phyloP scores from a whole-genome alignment of 2,329 filamentous ascomycete genomes.

The Paracoccidioides brasiliensis region DNA sequence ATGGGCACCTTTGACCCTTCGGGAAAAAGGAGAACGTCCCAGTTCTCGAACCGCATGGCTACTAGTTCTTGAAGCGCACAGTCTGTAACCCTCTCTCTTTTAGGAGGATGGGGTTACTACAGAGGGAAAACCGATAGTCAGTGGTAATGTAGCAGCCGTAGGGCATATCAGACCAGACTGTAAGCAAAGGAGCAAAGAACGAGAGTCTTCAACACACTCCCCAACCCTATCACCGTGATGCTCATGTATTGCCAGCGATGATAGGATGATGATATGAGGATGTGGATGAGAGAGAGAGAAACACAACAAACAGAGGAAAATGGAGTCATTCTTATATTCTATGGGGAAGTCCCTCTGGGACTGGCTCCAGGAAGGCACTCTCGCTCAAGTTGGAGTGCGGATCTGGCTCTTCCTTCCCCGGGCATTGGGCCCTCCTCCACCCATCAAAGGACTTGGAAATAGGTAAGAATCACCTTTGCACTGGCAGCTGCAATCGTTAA shows the following conservation, averaged over 20 bases:
- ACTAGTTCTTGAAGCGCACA: too few relatives aligned
- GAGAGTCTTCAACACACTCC: neutral
- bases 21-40: constrained; percentile 75
- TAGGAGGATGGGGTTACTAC: too few relatives aligned
- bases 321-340: neutral
- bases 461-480: too few relatives aligned
- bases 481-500: too few relatives aligned
- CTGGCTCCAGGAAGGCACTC: neutral
- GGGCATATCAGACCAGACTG: too few relatives aligned
- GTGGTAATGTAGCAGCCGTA: too few relatives aligned
- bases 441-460: too few relatives aligned
- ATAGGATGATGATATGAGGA: neutral
- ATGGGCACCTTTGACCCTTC: constrained; percentile 54
- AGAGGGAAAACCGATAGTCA: neutral
- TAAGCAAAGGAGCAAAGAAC: neutral
- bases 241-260: neutral
- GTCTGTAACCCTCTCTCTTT: neutral
- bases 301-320: neutral
- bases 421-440: too few relatives aligned
- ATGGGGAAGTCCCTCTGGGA: neutral
- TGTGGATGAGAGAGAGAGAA: neutral
- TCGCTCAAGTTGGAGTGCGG: neutral
- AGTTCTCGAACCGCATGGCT: constrained; percentile 69
- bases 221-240: neutral
- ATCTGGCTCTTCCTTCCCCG: neutral